Conservation (phyloP, 2,329 filamentous ascomycete species). For the Diaporthe capsici region DNA sequence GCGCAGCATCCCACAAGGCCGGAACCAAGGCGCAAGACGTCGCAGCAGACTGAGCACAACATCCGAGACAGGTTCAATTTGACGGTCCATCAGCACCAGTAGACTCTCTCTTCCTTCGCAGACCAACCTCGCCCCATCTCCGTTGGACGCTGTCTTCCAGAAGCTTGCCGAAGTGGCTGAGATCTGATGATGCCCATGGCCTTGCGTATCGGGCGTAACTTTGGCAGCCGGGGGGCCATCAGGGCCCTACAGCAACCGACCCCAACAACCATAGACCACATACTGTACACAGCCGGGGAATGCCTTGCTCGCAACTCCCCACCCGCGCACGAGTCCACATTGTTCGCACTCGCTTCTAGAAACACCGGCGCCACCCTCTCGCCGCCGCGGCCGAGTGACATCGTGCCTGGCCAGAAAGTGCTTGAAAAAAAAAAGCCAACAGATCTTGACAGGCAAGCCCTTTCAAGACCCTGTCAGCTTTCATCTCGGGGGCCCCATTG, state of each 20-base stretch:
- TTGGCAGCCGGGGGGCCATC: slow-evolving; percentile 5
- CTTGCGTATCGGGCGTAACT: slow-evolving; percentile 8
- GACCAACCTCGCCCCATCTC: not conserved
- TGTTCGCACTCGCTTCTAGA: slow-evolving; percentile 35
- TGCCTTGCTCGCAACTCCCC: not conserved
- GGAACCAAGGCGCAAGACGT: not conserved
- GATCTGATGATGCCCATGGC: slow-evolving; percentile 20
- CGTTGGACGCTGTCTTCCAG: slow-evolving; percentile 23
- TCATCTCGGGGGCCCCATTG: slow-evolving; percentile 15
- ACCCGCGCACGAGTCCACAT: slow-evolving; percentile 4
- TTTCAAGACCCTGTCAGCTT: slow-evolving; percentile 8
- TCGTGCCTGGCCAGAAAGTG: slow-evolving; percentile 2
- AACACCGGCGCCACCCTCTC: slow-evolving; percentile 18
- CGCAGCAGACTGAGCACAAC: slow-evolving; percentile 4
- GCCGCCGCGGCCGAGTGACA: slow-evolving; percentile 9
- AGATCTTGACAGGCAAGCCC: slow-evolving; percentile 12
- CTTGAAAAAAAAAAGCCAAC: not conserved
- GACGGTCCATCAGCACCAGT: not conserved
- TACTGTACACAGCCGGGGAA: slow-evolving; percentile 4
- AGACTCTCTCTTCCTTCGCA: not conserved
- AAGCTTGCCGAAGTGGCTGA: slow-evolving; percentile 35
- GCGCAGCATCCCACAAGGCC: not conserved
- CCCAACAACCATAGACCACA: not conserved
- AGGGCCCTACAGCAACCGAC: not conserved
- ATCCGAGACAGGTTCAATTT: slow-evolving; percentile 26